phyloP scores from a whole-genome alignment of 1,284 basidiomycete genomes.

The Amylostereum chailletii region DNA sequence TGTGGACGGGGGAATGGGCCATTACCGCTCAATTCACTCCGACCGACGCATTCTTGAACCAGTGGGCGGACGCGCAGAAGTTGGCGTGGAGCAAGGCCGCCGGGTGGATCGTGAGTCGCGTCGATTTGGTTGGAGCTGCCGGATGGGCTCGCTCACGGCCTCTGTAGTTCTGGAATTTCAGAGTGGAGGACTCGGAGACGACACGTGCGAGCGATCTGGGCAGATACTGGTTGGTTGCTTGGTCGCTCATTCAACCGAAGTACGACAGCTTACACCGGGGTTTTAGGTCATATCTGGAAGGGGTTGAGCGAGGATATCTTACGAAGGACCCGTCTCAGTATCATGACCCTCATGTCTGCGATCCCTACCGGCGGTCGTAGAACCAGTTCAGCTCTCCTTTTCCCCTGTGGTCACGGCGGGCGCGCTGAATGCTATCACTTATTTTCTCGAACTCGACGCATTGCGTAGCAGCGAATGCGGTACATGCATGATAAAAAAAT shows the following conservation, averaged over 20 bases:
- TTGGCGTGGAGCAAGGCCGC: constrained; percentile 49
- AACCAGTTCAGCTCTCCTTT: background rate
- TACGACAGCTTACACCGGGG: background rate
- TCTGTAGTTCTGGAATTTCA: constrained; percentile 70
- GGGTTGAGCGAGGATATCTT: constrained; percentile 46
- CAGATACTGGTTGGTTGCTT: constrained; percentile 44
- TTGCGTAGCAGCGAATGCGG: too few relatives aligned
- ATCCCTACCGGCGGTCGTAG: constrained; percentile 24
- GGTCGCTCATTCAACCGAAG: background rate
- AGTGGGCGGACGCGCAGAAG: constrained; percentile 81
- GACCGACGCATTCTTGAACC: constrained; percentile 48
- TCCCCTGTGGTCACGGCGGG: background rate
- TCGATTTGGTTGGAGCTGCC: background rate
- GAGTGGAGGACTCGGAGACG: constrained; percentile 44
- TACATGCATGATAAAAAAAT: too few relatives aligned
- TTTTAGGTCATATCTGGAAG: constrained; percentile 66
- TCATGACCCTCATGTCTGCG: constrained; percentile 55
- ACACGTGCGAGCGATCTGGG: constrained; percentile 35
- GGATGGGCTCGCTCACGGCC: background rate
- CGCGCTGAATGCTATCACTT: background rate
- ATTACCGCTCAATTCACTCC: constrained; percentile 61
- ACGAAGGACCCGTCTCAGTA: constrained; percentile 51
- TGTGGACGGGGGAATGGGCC: constrained; percentile 57
- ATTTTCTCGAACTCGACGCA: background rate
- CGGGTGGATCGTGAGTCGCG: constrained; percentile 60